Percentiles rank a stretch among this genome's conserved stretches.
Evolutionary conservation across 2,329 filamentous ascomycete genomes (phyloP).

Genomic region (Penicillium sclerotiorum): DNA sequence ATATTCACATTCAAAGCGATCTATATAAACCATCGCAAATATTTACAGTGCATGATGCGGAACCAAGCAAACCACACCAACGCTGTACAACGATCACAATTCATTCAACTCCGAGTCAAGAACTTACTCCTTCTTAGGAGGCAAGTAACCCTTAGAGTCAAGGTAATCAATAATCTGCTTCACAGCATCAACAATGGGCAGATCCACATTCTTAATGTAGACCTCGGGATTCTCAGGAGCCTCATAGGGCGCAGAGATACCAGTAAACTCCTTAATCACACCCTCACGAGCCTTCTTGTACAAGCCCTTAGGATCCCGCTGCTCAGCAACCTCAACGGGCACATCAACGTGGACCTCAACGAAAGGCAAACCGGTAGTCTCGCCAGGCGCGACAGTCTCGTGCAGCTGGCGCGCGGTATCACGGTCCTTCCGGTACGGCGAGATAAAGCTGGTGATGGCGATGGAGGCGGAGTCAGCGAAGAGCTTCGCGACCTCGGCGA

Average conservation of each 20-base stretch:
- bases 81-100: not conserved
- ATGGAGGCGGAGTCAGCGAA: conserved; percentile 89
- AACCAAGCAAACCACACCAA: not conserved
- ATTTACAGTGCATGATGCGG: conserved; percentile 17
- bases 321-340: conserved; percentile 85
- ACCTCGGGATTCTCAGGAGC: conserved; percentile 84
- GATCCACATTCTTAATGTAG: conserved; percentile 78
- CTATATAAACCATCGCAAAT: conserved; percentile 11
- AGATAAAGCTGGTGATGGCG: conserved; percentile 95
- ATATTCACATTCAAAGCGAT: conserved; percentile 15
- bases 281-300: conserved; percentile 96
- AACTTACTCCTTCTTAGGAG: conserved; percentile 38
- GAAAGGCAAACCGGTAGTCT: conserved; percentile 73
- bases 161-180: conserved; percentile 79
- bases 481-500: conserved; percentile 94
- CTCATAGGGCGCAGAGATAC: conserved; percentile 94
- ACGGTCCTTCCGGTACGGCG: conserved; percentile 86
- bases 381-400: conserved; percentile 59
- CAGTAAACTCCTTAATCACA: conserved; percentile 96
- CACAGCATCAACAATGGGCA: conserved; percentile 86
- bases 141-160: conserved; percentile 67
- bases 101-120: not conserved
- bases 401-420: conserved; percentile 81
- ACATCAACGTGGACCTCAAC: conserved; percentile 94
- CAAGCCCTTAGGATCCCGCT: conserved; percentile 93